These are phyloP conservation scores for Colletotrichum zoysiae DNA, from an alignment of 2,329 filamentous ascomycete genomes.

Conservation along the genomic window DNA sequence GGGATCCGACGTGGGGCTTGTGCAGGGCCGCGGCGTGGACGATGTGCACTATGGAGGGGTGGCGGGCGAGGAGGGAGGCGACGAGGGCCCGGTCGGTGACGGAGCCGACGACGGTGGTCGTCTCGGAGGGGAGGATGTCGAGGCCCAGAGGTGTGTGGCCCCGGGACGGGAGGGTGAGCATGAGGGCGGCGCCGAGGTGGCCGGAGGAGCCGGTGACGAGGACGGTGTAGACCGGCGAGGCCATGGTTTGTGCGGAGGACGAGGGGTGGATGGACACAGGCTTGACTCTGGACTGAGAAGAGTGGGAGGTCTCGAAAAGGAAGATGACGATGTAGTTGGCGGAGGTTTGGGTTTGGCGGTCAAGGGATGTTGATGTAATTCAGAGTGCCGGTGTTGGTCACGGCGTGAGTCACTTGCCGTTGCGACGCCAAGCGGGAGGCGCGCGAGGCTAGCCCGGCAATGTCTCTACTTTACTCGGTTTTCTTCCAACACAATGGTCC, in stretches of 20 bases:
- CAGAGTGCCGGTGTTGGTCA: background rate
- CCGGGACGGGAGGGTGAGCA: constrained; percentile 55
- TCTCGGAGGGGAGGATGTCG: constrained; percentile 55
- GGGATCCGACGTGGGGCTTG: constrained; percentile 61
- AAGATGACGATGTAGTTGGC: background rate
- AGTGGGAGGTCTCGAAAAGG: background rate
- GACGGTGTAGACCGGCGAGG: constrained; percentile 44
- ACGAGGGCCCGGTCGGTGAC: constrained; percentile 54
- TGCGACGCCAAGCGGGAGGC: constrained; percentile 1
- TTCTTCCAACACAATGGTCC: constrained; percentile 40
- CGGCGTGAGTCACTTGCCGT: constrained; percentile 9
- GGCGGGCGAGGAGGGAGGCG: constrained; percentile 47
- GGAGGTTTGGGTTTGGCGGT: no score
- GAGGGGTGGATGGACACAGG: background rate
- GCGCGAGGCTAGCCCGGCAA: background rate
- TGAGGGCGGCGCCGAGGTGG: constrained; percentile 60
- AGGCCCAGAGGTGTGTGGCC: constrained; percentile 58
- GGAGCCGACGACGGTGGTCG: constrained; percentile 53
- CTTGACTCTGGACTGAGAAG: background rate
- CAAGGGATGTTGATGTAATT: background rate
- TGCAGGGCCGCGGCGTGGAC: constrained; percentile 61
- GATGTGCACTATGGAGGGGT: constrained; percentile 54
- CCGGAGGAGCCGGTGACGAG: constrained; percentile 62
- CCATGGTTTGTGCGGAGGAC: background rate
- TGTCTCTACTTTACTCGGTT: background rate